Conservation (phyloP, 768 basidiomycete species). For the Rhodotorula babjevae region DNA sequence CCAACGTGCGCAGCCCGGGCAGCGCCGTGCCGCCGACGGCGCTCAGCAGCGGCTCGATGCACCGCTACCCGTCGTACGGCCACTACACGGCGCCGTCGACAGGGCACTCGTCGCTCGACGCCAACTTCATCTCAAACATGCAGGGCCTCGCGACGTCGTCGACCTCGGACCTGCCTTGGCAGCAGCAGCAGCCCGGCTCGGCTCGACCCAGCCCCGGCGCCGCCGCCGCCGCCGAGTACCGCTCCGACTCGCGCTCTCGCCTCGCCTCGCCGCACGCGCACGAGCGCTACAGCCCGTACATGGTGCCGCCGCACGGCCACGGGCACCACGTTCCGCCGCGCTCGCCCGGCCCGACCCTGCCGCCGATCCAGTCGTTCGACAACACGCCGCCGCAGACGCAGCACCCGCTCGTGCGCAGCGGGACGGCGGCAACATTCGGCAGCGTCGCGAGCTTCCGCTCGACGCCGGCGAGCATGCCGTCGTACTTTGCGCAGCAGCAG, state of each 20-base stretch:
- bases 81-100: conserved; percentile 33
- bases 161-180: conserved; percentile 16
- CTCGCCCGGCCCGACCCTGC: conserved; percentile 28
- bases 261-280: conserved; percentile 14
- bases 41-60: not conserved
- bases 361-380: conserved; percentile 37
- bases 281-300: conserved; percentile 26
- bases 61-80: conserved; percentile 3
- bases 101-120: conserved; percentile 36
- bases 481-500: conserved; percentile 20
- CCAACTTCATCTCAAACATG: conserved; percentile 25
- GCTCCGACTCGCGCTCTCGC: conserved; percentile 7
- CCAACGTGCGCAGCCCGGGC: conserved; percentile 6
- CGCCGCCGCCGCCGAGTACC: not conserved
- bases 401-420: not conserved
- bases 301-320: conserved; percentile 6
- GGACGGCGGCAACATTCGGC: not conserved
- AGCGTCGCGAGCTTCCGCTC: conserved; percentile 27
- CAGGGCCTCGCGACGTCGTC: conserved; percentile 28
- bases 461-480: conserved; percentile 25
- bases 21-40: not conserved
- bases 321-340: not conserved
- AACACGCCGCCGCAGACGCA: conserved; percentile 20
- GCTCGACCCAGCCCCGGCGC: not conserved
- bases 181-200: not conserved